A percentile compares a stretch with the other conserved stretches of the same genome.
Evolutionary conservation across 768 basidiomycete species (phyloP).

Genomic region (Mycena haematopus): DNA sequence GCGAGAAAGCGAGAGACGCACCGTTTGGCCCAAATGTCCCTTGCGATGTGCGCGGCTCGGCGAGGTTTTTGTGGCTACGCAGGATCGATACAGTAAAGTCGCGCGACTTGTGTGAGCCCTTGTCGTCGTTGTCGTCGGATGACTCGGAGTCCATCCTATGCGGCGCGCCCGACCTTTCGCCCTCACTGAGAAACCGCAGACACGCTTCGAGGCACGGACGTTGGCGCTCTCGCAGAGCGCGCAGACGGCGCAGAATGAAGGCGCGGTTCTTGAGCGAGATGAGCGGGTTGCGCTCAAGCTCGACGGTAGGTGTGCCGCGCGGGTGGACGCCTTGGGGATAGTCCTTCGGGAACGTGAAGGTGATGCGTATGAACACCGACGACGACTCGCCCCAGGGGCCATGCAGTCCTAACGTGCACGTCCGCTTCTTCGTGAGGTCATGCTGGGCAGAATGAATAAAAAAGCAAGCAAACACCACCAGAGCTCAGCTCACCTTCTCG

Average conservation of each 20-base stretch:
- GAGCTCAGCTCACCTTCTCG: slow-evolving; percentile 68
- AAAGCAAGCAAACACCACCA: background rate
- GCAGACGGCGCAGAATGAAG: slow-evolving; percentile 78
- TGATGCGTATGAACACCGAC: slow-evolving; percentile 85
- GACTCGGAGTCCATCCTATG: slow-evolving; percentile 61
- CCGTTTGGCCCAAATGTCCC: slow-evolving; percentile 91
- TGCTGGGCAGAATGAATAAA: slow-evolving; percentile 47
- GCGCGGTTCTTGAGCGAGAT: slow-evolving; percentile 81
- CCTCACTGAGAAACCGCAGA: slow-evolving; percentile 76
- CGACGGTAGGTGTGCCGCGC: slow-evolving; percentile 72
- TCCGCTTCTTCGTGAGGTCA: slow-evolving; percentile 74
- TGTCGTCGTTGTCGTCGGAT: slow-evolving; percentile 64
- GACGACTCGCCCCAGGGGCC: slow-evolving; percentile 92
- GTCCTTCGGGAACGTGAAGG: slow-evolving; percentile 85
- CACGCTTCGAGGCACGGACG: slow-evolving; percentile 88
- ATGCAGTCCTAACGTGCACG: slow-evolving; percentile 84
- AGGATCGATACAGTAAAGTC: slow-evolving; percentile 61
- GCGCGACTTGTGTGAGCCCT: slow-evolving; percentile 45
- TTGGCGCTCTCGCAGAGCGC: slow-evolving; percentile 71
- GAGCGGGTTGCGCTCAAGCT: slow-evolving; percentile 82
- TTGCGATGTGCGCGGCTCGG: slow-evolving; percentile 86
- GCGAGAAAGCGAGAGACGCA: slow-evolving; percentile 37
- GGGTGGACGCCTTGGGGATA: slow-evolving; percentile 75
- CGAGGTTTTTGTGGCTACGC: slow-evolving; percentile 75
- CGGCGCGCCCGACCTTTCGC: slow-evolving; percentile 48